Evolutionary conservation across 192 early-diverging fungal species (phyloP).

Genomic region (Backusella parvicylindrica): DNA sequence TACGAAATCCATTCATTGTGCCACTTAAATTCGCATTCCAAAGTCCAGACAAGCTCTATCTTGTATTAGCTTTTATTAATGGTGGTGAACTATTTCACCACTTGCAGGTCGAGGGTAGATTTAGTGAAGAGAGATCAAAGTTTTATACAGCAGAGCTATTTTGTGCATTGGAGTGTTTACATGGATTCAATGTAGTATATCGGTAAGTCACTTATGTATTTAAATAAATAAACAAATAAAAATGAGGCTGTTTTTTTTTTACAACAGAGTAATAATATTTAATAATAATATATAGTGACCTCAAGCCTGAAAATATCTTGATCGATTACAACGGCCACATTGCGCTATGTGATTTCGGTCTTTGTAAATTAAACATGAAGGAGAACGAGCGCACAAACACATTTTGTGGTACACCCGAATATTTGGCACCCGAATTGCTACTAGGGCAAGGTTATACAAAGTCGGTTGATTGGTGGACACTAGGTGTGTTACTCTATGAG

Average conservation of each 20-base stretch:
- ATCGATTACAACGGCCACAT: slow-evolving; percentile 94
- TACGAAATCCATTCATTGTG: slow-evolving; percentile 92
- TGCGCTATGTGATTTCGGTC: slow-evolving; percentile 90
- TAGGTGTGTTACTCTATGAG: slow-evolving; percentile 89
- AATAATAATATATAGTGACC: too few relatives aligned
- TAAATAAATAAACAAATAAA: background rate
- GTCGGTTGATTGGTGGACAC: slow-evolving; percentile 97
- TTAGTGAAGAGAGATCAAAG: slow-evolving; percentile 81
- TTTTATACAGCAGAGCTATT: slow-evolving; percentile 95
- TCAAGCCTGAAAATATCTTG: slow-evolving; percentile 95
- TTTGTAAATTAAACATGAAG: slow-evolving; percentile 93
- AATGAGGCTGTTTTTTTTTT: too few relatives aligned
- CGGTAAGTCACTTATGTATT: slow-evolving; percentile 43
- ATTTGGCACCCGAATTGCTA: slow-evolving; percentile 91
- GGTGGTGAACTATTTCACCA: slow-evolving; percentile 98
- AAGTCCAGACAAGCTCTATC: slow-evolving; percentile 90
- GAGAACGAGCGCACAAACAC: slow-evolving; percentile 91
- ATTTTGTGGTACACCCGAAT: slow-evolving; percentile 98
- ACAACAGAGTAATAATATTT: too few relatives aligned
- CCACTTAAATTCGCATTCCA: slow-evolving; percentile 94
- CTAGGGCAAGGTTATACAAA: slow-evolving; percentile 85
- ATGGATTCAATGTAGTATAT: slow-evolving; percentile 86
- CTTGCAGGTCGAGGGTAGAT: slow-evolving; percentile 83
- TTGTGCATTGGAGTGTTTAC: slow-evolving; percentile 88
- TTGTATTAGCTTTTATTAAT: slow-evolving; percentile 93